A percentile compares a stretch with the other conserved stretches of the same genome.
Conservation (phyloP, 352 stramenopile genomes). For the Phytopythium helicoides region DNA sequence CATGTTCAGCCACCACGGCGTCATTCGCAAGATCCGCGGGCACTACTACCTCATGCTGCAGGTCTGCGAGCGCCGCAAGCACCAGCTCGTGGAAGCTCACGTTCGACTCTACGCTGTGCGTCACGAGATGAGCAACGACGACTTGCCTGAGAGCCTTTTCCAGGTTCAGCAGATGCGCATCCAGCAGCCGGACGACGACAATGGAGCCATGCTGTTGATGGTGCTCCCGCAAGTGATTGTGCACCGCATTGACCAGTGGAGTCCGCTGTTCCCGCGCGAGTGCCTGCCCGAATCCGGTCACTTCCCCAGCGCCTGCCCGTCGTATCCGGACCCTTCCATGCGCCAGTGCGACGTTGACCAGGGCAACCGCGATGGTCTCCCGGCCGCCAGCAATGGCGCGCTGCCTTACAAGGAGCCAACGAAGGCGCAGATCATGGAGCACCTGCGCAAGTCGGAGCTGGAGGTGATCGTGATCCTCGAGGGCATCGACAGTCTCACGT, state of each 20-base stretch:
- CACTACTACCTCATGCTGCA: conserved; percentile 93
- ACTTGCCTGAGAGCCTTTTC: conserved; percentile 53
- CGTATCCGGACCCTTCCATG: conserved; percentile 72
- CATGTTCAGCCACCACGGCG: conserved; percentile 81
- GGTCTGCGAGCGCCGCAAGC: conserved; percentile 86
- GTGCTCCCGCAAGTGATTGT: conserved; percentile 79
- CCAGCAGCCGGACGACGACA: conserved; percentile 86
- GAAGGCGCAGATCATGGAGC: conserved; percentile 64
- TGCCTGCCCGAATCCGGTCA: conserved; percentile 48
- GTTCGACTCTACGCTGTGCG: conserved; percentile 82
- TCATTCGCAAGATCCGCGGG: conserved; percentile 89
- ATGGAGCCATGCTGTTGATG: conserved; percentile 78
- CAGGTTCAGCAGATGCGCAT: conserved; percentile 86
- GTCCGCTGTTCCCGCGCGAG: conserved; percentile 75
- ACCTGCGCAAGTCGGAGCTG: conserved; percentile 62
- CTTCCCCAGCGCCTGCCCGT: conserved; percentile 49
- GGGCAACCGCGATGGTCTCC: conserved; percentile 68
- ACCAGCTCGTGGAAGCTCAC: conserved; percentile 86
- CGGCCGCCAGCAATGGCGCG: not conserved
- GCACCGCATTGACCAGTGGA: conserved; percentile 86
- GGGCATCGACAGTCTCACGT: conserved; percentile 82
- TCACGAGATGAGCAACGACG: conserved; percentile 57
- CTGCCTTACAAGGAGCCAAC: conserved; percentile 62
- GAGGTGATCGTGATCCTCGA: conserved; percentile 83
- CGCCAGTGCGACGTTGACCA: conserved; percentile 81